phyloP scores from a whole-genome alignment of 352 stramenopile genomes.

The Globisporangium irregulare region DNA sequence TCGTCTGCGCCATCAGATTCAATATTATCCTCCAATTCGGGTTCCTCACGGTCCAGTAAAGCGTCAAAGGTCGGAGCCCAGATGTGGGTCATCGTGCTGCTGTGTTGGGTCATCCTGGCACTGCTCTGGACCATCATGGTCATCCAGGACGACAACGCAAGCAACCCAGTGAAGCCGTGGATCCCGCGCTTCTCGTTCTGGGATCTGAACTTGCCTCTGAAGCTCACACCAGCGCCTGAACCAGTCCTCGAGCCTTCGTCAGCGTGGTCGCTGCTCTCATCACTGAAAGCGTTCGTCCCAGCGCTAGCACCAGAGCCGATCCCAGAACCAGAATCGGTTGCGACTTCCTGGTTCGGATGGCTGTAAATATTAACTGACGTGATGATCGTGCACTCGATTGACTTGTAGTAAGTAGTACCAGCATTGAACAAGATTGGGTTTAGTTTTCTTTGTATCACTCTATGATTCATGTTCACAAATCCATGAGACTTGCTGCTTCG shows the following conservation, averaged over 20 bases:
- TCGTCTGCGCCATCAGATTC: neutral
- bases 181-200: slow-evolving; percentile 9
- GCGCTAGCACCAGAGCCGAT: neutral
- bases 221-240: neutral
- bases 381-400: neutral
- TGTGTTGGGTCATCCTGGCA: slow-evolving; percentile 12
- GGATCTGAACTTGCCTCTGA: neutral
- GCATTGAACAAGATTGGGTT: neutral
- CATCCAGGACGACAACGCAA: slow-evolving; percentile 6
- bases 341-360: slow-evolving; percentile 4
- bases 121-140: slow-evolving; percentile 13
- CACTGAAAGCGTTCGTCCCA: slow-evolving; percentile 2
- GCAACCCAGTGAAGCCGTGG: slow-evolving; percentile 7
- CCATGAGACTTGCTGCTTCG: too few relatives aligned
- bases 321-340: neutral
- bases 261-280: slow-evolving; percentile 8
- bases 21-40: neutral
- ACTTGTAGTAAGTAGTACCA: neutral
- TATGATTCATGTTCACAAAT: too few relatives aligned
- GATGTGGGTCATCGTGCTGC: slow-evolving; percentile 7
- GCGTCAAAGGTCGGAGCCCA: slow-evolving; percentile 4
- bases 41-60: neutral
- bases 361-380: neutral
- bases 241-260: neutral
- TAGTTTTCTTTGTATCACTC: too few relatives aligned